Base-by-base conservation (phyloP, 768 basidiomycete species). In the Trametes maxima region DNA sequence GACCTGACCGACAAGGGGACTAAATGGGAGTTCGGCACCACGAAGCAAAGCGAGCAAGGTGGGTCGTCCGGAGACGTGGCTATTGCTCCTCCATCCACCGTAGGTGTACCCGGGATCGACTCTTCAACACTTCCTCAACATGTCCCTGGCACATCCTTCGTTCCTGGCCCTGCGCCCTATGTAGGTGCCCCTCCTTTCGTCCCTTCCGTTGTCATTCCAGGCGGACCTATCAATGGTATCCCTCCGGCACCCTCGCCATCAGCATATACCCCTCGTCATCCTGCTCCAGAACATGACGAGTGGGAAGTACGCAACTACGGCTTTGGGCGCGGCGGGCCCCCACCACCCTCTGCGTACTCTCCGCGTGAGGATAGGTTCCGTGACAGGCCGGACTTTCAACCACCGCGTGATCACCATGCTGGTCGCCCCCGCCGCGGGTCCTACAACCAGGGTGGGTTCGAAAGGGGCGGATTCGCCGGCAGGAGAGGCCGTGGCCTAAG, bases 281-380 rank as follows among this genome's bases (percentile, higher is more conserved):
- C 45, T 46, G 24, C 45, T 49, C 4, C 60, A 33, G 21, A 39
- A 58, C 16, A 53, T 10, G 74, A 73, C 36, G 79, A 80, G 12
- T 83, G 81, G 70, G 79, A 80, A 57, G 87, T 88, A 45, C 81
- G 78, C 62, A 79, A 89, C 66, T 88, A 78, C 57, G 87, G 88
- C 10, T 88, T 88, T 62, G 87, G 87, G 1, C 72, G 76, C 13
- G 76, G 77, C 61, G 78, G 76, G 2, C 49, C 62, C 17, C 22
- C 16, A 2, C 49, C 62, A 16, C 22, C 16, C 4, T 65, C 64
- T 3, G 77, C 76, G 3, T 75, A 77, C 28, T 73, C 74, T 1
- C 65, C 72, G 5, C 74, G 72, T 22, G 75, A 74, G 22, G 74
- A 72, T 13, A 62, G 70, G 51, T 48, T 45, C 48, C 57, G 60